A percentile compares a stretch with the other conserved stretches of the same genome.
These are phyloP conservation scores for Zygosaccharomyces pseudobailii DNA, from an alignment of 1,139 yeast genomes.

Conservation along the genomic window DNA sequence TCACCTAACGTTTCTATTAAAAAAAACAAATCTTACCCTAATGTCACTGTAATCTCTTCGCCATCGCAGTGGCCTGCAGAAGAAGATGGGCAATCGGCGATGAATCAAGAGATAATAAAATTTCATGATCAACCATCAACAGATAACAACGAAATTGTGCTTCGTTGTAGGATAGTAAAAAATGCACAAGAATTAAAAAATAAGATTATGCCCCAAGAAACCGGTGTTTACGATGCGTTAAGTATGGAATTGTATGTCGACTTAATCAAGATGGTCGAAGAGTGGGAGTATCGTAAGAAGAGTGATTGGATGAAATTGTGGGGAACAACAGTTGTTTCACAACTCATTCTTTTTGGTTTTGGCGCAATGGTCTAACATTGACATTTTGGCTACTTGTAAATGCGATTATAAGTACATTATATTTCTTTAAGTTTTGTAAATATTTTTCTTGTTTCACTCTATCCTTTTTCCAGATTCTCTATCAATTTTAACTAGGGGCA, in stretches of 20 bases:
- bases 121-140: constrained; percentile 39
- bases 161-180: constrained; percentile 53
- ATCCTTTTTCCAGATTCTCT: constrained; percentile 27
- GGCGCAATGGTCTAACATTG: constrained; percentile 49
- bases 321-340: constrained; percentile 61
- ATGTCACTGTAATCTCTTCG: constrained; percentile 26
- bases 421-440: not conserved
- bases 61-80: constrained; percentile 18
- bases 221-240: constrained; percentile 50
- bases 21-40: constrained; percentile 29
- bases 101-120: constrained; percentile 24
- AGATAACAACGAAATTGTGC: constrained; percentile 36
- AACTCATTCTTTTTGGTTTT: constrained; percentile 51
- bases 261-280: constrained; percentile 48
- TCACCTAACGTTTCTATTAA: constrained; percentile 33
- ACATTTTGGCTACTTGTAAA: too few relatives aligned
- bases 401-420: not conserved
- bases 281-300: constrained; percentile 41
- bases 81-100: constrained; percentile 14
- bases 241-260: constrained; percentile 58
- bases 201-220: constrained; percentile 46
- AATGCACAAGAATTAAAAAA: constrained; percentile 48
- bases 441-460: not conserved
- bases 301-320: constrained; percentile 49
- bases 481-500: constrained; percentile 36